Conservation (phyloP, 306 rosid species). For the Castanea crenata region DNA sequence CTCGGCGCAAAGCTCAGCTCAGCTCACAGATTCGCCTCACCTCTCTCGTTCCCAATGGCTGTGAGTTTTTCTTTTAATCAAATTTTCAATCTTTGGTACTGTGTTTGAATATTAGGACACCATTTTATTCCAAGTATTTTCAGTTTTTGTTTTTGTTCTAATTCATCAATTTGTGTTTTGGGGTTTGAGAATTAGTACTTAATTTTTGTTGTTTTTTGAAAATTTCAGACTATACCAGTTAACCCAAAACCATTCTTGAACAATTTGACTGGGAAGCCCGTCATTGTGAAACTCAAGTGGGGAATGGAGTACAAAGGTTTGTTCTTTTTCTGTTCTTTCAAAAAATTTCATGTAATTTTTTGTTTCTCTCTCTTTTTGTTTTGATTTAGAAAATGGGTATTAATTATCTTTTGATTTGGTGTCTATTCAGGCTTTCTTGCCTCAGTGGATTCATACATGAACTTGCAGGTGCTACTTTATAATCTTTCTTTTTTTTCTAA, state of each 20-base stretch:
- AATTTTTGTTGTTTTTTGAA: not conserved
- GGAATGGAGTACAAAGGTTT: slow-evolving; percentile 66
- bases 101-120: no score
- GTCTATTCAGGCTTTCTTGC: slow-evolving; percentile 47
- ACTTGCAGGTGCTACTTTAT: slow-evolving; percentile 45
- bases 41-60: no score
- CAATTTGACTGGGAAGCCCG: slow-evolving; percentile 60
- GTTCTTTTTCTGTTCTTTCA: not conserved
- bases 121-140: not conserved
- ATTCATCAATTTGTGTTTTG: not conserved
- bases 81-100: no score
- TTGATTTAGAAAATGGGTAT: not conserved
- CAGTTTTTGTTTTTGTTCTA: not conserved
- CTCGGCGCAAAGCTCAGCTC: no score
- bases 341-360: not conserved
- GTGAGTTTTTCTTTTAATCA: no score
- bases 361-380: no score
- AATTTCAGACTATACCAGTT: slow-evolving; percentile 52
- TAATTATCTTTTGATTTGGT: not conserved
- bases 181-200: not conserved
- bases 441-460: slow-evolving; percentile 56
- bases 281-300: slow-evolving; percentile 57
- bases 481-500: not conserved
- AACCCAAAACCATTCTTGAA: slow-evolving; percentile 63
- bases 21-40: no score